phyloP scores from a whole-genome alignment of 148 eudicot species.

The Spergularia bocconei region DNA sequence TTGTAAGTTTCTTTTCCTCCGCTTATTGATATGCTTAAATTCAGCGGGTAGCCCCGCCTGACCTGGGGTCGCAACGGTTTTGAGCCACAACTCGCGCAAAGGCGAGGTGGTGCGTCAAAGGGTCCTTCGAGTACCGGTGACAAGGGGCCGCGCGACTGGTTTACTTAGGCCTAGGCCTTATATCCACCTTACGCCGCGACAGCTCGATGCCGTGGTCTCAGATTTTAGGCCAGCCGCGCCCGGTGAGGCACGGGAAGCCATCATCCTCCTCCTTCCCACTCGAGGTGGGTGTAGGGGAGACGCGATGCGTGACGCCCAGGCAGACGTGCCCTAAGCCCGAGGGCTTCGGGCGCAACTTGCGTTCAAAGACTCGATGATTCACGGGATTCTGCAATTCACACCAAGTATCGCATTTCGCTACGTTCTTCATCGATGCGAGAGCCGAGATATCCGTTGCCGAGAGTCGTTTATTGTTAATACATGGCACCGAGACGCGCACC shows the following conservation, averaged over 20 bases:
- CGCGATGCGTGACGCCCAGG: not conserved
- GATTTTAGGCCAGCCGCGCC: not conserved
- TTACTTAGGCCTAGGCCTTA: not conserved
- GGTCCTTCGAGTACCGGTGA: no score
- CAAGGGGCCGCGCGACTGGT: no score
- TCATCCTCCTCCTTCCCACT: no score
- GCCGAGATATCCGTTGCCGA: slow-evolving; percentile 50
- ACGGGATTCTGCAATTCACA: slow-evolving; percentile 47
- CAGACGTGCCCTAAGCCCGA: slow-evolving; percentile 4
- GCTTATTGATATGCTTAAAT: slow-evolving; percentile 26
- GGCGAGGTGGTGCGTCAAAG: no score
- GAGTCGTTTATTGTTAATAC: slow-evolving; percentile 20
- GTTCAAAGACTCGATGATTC: slow-evolving; percentile 53
- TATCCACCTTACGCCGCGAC: not conserved
- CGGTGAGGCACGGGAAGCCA: not conserved
- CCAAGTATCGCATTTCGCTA: slow-evolving; percentile 62
- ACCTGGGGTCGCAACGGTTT: no score
- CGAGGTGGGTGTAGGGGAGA: not conserved
- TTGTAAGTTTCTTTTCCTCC: slow-evolving; percentile 26
- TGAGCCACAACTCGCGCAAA: no score
- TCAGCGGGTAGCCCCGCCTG: slow-evolving; percentile 11
- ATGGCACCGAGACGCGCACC: not conserved
- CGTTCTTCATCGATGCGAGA: slow-evolving; percentile 58
- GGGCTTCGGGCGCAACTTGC: slow-evolving; percentile 48
- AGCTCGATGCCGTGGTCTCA: not conserved